A percentile compares a stretch with the other conserved stretches of the same genome.
These are phyloP conservation scores for Puccinia coronata DNA, from an alignment of 1,284 basidiomycete genomes.

Conservation along the genomic window DNA sequence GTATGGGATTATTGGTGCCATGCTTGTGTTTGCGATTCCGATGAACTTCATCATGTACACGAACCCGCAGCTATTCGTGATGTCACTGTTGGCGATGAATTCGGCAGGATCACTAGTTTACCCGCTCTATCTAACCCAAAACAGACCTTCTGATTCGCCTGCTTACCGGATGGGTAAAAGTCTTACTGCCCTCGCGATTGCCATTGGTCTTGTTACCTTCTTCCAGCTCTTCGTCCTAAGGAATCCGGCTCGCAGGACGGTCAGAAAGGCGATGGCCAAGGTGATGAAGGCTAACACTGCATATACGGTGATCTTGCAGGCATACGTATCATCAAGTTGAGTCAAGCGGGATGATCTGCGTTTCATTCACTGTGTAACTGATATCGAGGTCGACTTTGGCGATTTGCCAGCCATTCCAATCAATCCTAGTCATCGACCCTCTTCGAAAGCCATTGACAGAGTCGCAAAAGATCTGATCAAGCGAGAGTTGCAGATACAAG, in stretches of 20 bases:
- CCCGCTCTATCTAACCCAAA: conserved; percentile 55
- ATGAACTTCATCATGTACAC: conserved; percentile 57
- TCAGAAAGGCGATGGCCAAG: conserved; percentile 56
- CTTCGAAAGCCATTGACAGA: conserved; percentile 54
- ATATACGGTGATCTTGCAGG: conserved; percentile 56
- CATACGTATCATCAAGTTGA: conserved; percentile 55
- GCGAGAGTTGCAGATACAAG: conserved; percentile 58
- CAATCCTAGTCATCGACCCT: conserved; percentile 50
- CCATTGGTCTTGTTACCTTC: conserved; percentile 56
- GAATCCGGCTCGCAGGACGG: conserved; percentile 58
- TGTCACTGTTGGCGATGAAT: conserved; percentile 57
- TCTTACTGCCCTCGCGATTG: conserved; percentile 57
- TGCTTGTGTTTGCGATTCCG: conserved; percentile 55
- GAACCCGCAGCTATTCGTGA: conserved; percentile 55
- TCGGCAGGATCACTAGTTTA: conserved; percentile 56
- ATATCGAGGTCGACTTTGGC: background rate
- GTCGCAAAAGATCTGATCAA: conserved; percentile 57
- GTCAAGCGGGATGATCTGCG: too few species aligned
- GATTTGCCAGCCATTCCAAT: conserved; percentile 45
- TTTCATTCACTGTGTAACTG: too few species aligned
- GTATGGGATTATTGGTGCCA: conserved; percentile 51
- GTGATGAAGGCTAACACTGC: conserved; percentile 55
- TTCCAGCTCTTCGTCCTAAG: conserved; percentile 59
- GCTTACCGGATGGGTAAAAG: conserved; percentile 55
- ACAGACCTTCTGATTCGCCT: conserved; percentile 56